Evolutionary conservation across 2,329 filamentous ascomycete genomes (phyloP), one percentile per base, ranked within the genome.

Genomic region (Epichloe hybrida): DNA sequence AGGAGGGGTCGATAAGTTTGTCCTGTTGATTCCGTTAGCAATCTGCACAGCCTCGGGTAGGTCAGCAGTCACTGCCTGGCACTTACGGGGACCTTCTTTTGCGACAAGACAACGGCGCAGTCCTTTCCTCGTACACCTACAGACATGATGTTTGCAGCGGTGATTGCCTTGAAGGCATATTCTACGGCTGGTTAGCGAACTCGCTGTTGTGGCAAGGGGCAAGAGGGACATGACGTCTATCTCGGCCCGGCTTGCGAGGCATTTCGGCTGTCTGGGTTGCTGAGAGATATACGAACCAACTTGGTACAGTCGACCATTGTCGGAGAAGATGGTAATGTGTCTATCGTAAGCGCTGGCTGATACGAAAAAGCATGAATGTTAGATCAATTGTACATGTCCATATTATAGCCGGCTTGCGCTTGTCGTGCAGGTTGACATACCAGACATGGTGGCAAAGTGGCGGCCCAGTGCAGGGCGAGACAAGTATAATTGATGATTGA

Each of bases 131-230:
- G 81, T 60, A 98, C 82, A 61, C 93, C 93, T 69, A 98, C 81
- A 55, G 93, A 93, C 77, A 95, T 98, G 75, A 98, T 97, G 72
- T 97, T 97, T 61, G 93, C 93, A 55, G 93, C 91, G 61, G 93
- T 98, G 72, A 98, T 98, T 53, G 93, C 93, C 77, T 98, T 98
- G 83, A 98, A 98, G 62, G 93, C 93, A 91, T 98, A 98, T 79
- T 98, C 93, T 97, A 67, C 61, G 12, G 49, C 39, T 51, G 20
- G 50, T 49, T 37, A 50, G 51, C 23, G 27, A 45, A 17, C 8
- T 34, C 3, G n/a, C 20, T 27, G 12, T 37, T 27, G 15, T 23
- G 27, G 39, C 40, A 17, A 8, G 31, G 37, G 27, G 21, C 21
- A 23, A 23, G 21, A 23, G 21, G 21, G 27, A 6, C 21, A 12